Base-by-base conservation (phyloP, 768 basidiomycete genomes). In the Lactarius evosmus region DNA sequence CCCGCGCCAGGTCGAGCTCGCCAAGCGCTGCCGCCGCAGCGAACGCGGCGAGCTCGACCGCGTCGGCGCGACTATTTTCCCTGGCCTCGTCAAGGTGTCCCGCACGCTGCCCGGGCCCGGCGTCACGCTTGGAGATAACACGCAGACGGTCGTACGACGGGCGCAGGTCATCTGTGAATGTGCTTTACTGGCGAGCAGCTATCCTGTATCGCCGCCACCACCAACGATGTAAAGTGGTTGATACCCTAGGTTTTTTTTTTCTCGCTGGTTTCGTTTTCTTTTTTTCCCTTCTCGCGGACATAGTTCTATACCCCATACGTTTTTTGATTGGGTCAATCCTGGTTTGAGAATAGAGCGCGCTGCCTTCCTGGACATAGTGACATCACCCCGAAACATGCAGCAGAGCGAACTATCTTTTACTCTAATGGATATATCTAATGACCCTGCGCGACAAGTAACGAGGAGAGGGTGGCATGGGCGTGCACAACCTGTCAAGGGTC, bases 141-240 rank as follows among this genome's bases (percentile, higher is more conserved):
- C 81, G 51, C 89, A 89, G 80, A 87, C 84, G 19, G 87, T 93
- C 51, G 90, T 95, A 12, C 76, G 91, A 64, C 78, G 92, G 58
- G 91, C 93, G 17, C 93, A 93, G 74, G 92, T 92, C 16, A 85
- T 93, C 52, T 94, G 92, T 69, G 88, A 91, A 74, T 95, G 89
- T 71, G 91, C 91, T 1, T 75, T 92, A 72, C 58, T 62, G n/a
- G 62, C 66, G 38, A 67, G 56, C 36, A 62, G 67, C 53, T 64
- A 60, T 29, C 46, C 63, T 41, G 40, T 16, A 8, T 44, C 64
- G 7, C 19, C 32, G 55, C 36, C 60, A 17, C 63, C 54, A 30
- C 36, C 46, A 7, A 0, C 55, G 32, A 25, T 61, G 49, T 65
- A 57, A 19, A n/a, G 30, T 12, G 3, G n/a, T 40, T n/a, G n/a